A percentile compares a stretch with the other conserved stretches of the same genome.
Evolutionary conservation across 345 rosid species (phyloP).

Genomic region (Pelargonium nanum): DNA sequence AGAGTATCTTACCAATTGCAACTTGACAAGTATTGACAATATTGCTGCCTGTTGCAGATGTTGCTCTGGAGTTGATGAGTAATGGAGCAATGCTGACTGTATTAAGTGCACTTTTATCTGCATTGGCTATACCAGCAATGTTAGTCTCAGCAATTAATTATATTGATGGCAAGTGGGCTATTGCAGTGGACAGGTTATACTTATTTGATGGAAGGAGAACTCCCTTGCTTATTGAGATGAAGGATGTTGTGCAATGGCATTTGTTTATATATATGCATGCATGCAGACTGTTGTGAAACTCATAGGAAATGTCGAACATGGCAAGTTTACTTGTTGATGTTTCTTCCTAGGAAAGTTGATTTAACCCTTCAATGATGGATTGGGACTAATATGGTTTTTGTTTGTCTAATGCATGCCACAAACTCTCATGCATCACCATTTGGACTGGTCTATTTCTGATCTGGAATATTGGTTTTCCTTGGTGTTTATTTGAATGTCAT

Average conservation of each 20-base stretch:
- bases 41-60: constrained; percentile 19
- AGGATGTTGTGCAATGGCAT: not conserved
- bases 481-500: no score
- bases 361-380: no score
- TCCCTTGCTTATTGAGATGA: not conserved
- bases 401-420: no score
- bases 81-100: constrained; percentile 49
- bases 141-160: constrained; percentile 29
- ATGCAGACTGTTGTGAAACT: no score
- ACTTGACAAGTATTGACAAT: not conserved
- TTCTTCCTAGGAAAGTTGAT: no score
- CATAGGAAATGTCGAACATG: no score
- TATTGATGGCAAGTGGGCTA: constrained; percentile 42
- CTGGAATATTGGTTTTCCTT: no score
- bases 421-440: not conserved
- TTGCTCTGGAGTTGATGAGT: constrained; percentile 28
- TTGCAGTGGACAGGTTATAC: constrained; percentile 38
- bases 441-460: not conserved
- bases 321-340: no score
- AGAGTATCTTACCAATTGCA: not conserved
- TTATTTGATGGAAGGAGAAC: not conserved
- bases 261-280: not conserved
- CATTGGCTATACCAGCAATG: constrained; percentile 34
- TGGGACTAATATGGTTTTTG: no score
- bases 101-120: constrained; percentile 30